Percentiles rank a stretch among this genome's conserved stretches.
phyloP scores from a whole-genome alignment of 1,284 basidiomycete genomes.

The Trichosporon sp. region DNA sequence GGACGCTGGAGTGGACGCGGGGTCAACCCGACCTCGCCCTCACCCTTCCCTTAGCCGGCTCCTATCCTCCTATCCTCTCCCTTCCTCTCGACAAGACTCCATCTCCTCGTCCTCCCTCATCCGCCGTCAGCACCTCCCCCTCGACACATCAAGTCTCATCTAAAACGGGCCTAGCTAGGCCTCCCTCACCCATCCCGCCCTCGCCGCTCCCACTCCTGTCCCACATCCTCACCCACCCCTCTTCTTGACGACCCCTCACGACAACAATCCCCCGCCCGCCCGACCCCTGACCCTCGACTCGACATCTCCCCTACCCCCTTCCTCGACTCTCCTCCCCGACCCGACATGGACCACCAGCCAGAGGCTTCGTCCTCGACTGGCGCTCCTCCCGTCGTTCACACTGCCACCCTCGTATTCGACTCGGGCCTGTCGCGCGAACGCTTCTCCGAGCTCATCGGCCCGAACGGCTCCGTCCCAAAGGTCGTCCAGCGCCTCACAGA shows the following conservation, averaged over 20 bases:
- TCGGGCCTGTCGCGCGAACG: slow-evolving; percentile 31
- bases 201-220: neutral
- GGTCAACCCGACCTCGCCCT: neutral
- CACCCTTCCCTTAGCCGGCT: neutral
- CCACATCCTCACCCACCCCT: neutral
- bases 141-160: neutral
- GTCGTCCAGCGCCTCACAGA: slow-evolving; percentile 43
- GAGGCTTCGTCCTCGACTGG: slow-evolving; percentile 36
- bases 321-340: neutral
- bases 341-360: slow-evolving; percentile 27
- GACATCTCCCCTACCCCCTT: neutral
- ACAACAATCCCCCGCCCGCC: neutral
- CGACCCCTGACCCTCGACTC: neutral
- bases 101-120: too few species aligned
- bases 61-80: neutral
- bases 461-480: slow-evolving; percentile 39
- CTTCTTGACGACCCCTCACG: neutral
- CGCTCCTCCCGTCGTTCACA: slow-evolving; percentile 18
- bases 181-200: neutral
- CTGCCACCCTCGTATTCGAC: slow-evolving; percentile 40
- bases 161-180: neutral
- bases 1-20: too few species aligned
- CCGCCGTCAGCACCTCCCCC: neutral
- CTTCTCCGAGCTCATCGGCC: slow-evolving; percentile 36
- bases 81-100: too few species aligned